Conservation (phyloP, 257 asterid species). For the Solanum chmielewskii region DNA sequence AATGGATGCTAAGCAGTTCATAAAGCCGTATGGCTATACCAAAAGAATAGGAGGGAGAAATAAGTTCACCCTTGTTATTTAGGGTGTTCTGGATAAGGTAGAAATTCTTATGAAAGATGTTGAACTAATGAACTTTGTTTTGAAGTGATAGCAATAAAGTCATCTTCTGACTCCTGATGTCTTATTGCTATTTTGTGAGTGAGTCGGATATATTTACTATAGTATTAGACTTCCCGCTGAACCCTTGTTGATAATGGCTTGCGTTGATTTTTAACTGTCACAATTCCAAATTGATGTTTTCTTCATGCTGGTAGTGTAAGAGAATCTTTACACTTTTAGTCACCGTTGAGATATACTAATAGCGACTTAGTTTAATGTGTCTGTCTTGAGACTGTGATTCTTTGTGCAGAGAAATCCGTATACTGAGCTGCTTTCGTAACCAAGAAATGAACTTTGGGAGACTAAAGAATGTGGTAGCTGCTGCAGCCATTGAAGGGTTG, state of each 20-base stretch:
- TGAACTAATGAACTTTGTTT: not conserved
- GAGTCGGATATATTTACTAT: not conserved
- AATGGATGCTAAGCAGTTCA: not conserved
- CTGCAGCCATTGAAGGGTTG: constrained; percentile 63
- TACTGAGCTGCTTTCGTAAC: not conserved
- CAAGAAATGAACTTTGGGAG: constrained; percentile 52
- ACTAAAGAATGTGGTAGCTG: constrained; percentile 55
- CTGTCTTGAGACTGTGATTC: not conserved
- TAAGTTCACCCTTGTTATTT: not conserved
- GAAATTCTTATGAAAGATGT: not conserved
- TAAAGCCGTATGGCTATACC: not conserved
- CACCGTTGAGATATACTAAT: not conserved
- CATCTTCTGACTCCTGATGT: not conserved
- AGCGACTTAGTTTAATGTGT: not conserved
- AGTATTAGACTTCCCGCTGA: not conserved
- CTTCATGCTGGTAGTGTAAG: not conserved
- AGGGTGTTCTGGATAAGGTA: not conserved
- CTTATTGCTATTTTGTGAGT: not conserved
- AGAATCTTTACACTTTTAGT: not conserved
- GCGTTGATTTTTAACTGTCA: not conserved
- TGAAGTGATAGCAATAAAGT: not conserved
- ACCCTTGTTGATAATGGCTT: not conserved
- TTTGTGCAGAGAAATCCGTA: not conserved
- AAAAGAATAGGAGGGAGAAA: not conserved
- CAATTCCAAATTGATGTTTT: not conserved